Percentiles rank a stretch among this genome's conserved stretches.
These are phyloP conservation scores for Colletotrichum sp. DNA, from an alignment of 2,329 filamentous ascomycete genomes.

Conservation along the genomic window DNA sequence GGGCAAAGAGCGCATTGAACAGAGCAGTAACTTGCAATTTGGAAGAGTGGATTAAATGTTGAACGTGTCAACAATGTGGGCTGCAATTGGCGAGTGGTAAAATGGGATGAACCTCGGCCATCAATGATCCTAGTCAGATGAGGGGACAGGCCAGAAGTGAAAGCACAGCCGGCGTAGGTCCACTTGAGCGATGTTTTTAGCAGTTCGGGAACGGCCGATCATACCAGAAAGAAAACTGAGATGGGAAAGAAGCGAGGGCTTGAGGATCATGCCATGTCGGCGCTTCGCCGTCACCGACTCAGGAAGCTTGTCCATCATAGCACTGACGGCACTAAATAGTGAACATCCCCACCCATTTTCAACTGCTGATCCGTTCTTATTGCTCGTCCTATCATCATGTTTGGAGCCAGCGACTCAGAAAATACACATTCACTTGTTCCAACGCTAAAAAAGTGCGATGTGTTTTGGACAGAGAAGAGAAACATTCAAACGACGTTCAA, in stretches of 20 bases:
- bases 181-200: background rate
- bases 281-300: background rate
- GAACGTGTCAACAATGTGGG: rapidly evolving
- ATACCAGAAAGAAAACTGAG: background rate
- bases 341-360: background rate
- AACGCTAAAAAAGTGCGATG: rapidly evolving
- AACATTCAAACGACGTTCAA: background rate
- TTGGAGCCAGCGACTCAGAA: background rate
- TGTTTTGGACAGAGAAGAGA: rapidly evolving
- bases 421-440: background rate
- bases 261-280: background rate
- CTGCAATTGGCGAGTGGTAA: background rate
- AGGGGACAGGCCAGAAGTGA: background rate
- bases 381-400: background rate
- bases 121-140: background rate
- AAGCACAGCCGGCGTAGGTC: background rate
- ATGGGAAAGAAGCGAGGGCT: background rate
- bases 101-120: background rate
- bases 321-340: background rate
- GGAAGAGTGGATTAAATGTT: background rate
- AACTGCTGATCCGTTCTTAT: background rate
- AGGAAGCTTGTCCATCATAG: background rate
- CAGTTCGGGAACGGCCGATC: background rate
- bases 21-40: background rate
- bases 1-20: background rate